Evolutionary conservation across 2,329 filamentous ascomycete genomes (phyloP), one percentile per base, ranked within the genome.

Genomic region (Epichloe baconii): DNA sequence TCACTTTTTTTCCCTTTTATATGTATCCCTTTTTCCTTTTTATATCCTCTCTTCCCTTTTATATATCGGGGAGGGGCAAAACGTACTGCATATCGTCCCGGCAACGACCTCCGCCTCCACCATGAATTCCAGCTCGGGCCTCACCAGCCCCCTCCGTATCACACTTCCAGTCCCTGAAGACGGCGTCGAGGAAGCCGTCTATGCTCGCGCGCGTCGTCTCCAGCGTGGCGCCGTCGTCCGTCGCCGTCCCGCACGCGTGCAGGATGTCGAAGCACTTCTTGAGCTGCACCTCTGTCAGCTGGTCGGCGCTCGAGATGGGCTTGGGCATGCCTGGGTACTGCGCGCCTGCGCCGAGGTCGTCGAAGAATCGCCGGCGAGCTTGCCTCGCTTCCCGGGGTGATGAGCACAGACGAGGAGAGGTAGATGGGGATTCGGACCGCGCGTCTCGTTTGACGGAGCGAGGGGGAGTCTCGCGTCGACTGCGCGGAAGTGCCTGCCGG

Each of bases 201-300:
- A 66, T 62, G 6, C 62, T 66, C 17, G 58, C 55, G 11, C 57
- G 55, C 0, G 64, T 66, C 31, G 56, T 57, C 0, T 49, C 41
- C 17, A 63, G 47, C 1, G 55, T 60, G 2, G 61, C 57, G 3
- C 49, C 49, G 0, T 47, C 38, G 3, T 65, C 57, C 1, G 62
- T 65, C 4, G 64, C 62, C 0, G 47, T 26, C 0, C 62, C 60
- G 11, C 64, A 66, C 0, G 62, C 64, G 26, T 66, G 62, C 3
- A 66, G 55, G 19, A 66, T 62, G 31, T 66, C 62, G 19, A 66
- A 66, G 38, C 59, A 64, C 40, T 56, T 55, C n/a, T 58, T 57
- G 19, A 66, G 49, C 43, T 66, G 57, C 0, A 50, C n/a, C 6
- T 61, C 56, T 5, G 57, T 61, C 12, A 66, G 57, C 31, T 61